Evolutionary conservation across 75 land plant genomes (phyloP), one percentile per base, ranked within the genome.

Genomic region (Gnetum montanum): DNA sequence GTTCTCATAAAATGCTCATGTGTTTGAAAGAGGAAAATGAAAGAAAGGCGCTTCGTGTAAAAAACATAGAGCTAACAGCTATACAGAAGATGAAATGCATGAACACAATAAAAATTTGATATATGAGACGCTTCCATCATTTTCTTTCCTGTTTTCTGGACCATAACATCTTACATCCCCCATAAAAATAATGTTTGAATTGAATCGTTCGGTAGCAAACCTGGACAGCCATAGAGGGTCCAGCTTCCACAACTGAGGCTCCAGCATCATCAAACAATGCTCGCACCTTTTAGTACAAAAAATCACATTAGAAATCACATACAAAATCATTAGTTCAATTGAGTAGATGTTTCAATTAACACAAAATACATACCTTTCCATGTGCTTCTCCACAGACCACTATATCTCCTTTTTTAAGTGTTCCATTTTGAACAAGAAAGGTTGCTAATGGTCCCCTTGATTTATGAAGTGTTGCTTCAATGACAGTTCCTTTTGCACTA

Each of bases 341-440:
- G n/a, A n/a, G n/a, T n/a, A n/a, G n/a, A n/a, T n/a, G n/a, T n/a
- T n/a, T n/a, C n/a, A n/a, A n/a, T n/a, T 11, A 59, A 58, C 48
- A 20, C 12, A 27, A 26, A 36, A 3, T 34, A 56, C 65, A 5
- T 49, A 95, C 99, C 99, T 95, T 95, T 61, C 99, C 99, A 75
- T 76, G 84, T n/a, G 92, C 71, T 67, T 79, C 93, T 25, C 99
- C 99, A 75, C 92, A 86, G 28, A 84, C 86, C 16, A 95, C 78
- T 12, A 95, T 64, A 57, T 95, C 97, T 8, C 97, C 99, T 52
- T 49, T 84, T 71, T 69, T 88, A 19, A 95, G 78, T 11, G 99
- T 95, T n/a, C 99, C 99, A 77, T 90, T 95, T 57, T 95, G 99
- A 33, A 95, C 89, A 63, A 95, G 89, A 19, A 95, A 73, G 27